These are phyloP conservation scores for Hypoxylon rickii DNA, from an alignment of 495 filamentous ascomycete genomes.

Conservation along the genomic window DNA sequence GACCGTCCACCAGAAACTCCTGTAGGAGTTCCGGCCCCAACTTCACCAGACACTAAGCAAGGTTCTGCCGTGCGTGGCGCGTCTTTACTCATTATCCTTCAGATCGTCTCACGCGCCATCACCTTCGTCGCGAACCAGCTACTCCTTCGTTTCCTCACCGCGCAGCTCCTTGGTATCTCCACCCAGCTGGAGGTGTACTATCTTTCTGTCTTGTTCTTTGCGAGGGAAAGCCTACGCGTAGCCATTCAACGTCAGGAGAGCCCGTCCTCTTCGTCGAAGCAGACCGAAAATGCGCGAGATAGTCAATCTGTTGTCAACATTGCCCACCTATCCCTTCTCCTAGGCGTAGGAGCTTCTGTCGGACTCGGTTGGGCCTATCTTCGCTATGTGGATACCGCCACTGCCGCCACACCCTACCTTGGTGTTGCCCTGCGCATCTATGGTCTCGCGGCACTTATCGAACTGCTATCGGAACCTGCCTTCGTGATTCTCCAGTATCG, in stretches of 20 bases:
- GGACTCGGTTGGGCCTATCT: conserved; percentile 69
- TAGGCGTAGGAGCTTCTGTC: conserved; percentile 68
- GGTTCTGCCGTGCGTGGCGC: conserved; percentile 62
- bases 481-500: conserved; percentile 83
- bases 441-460: conserved; percentile 73
- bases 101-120: conserved; percentile 78
- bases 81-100: conserved; percentile 82
- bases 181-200: conserved; percentile 91
- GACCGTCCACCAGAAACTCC: too few species aligned
- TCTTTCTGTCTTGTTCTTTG: conserved; percentile 86
- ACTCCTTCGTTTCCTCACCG: conserved; percentile 83
- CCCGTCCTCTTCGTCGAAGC: conserved; percentile 7
- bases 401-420: conserved; percentile 64
- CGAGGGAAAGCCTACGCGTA: conserved; percentile 82
- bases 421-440: conserved; percentile 67
- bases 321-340: conserved; percentile 72
- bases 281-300: conserved; percentile 26
- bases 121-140: conserved; percentile 92
- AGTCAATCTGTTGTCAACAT: conserved; percentile 83
- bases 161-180: conserved; percentile 78
- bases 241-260: conserved; percentile 79
- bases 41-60: conserved; percentile 8
- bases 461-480: conserved; percentile 80
- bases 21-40: too few species aligned
- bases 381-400: conserved; percentile 53